Conservation (phyloP, 495 filamentous ascomycete species). For the Melanomma pulvis-pyrius region DNA sequence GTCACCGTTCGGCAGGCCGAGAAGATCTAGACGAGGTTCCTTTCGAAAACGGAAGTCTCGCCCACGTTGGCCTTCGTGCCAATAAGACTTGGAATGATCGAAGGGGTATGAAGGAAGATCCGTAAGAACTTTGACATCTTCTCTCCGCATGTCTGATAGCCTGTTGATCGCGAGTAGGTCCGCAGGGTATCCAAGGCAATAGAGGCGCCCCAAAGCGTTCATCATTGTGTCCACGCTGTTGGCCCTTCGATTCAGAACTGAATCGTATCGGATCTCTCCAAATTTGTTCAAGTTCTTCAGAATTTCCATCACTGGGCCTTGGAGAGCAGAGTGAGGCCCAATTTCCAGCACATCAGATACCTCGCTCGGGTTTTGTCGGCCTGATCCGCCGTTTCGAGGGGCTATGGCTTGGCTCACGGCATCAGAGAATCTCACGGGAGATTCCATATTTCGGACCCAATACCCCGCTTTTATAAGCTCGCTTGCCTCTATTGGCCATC, state of each 20-base stretch:
- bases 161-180: neutral
- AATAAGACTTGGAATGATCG: conserved; percentile 6
- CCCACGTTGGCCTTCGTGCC: conserved; percentile 2
- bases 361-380: neutral
- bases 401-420: neutral
- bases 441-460: conserved; percentile 53
- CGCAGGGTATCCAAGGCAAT: neutral
- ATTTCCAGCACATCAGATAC: conserved; percentile 50
- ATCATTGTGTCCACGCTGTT: neutral
- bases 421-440: conserved; percentile 50
- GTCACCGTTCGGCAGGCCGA: neutral
- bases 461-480: conserved; percentile 34
- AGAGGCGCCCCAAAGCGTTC: neutral
- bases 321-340: conserved; percentile 66
- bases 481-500: conserved; percentile 10
- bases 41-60: neutral
- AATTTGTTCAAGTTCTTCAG: neutral
- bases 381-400: neutral
- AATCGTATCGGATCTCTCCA: neutral
- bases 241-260: neutral
- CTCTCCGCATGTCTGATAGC: neutral
- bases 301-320: conserved; percentile 52
- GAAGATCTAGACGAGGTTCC: neutral
- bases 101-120: conserved; percentile 23
- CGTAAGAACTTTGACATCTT: neutral